A percentile compares a stretch with the other conserved stretches of the same genome.
Evolutionary conservation across 495 filamentous ascomycete genomes (phyloP).

Genomic region (Penicillium manginii): DNA sequence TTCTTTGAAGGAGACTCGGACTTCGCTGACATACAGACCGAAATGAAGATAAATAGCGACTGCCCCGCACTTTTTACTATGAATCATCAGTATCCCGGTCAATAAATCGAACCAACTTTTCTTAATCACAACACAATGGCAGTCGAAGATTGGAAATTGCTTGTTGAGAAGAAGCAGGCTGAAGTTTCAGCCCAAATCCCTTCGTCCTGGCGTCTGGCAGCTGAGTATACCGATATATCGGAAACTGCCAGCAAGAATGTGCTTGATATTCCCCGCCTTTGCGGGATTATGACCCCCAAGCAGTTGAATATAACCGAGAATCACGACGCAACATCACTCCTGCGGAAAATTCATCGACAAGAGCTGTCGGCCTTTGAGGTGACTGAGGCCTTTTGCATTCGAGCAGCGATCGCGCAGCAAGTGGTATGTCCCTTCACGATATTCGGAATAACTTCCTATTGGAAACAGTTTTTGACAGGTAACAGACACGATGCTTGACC

Average conservation of each 20-base stretch:
- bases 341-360: slow-evolving; percentile 10
- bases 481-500: slow-evolving; percentile 58
- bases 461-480: neutral
- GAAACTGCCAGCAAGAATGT: slow-evolving; percentile 23
- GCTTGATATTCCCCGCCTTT: slow-evolving; percentile 39
- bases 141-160: slow-evolving; percentile 24
- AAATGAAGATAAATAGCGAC: too few relatives aligned
- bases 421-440: slow-evolving; percentile 32
- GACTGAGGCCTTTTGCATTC: slow-evolving; percentile 57
- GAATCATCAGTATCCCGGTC: neutral
- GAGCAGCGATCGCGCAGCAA: slow-evolving; percentile 59
- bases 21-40: too few relatives aligned
- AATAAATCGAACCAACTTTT: neutral
- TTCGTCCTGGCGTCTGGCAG: slow-evolving; percentile 40
- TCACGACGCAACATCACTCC: slow-evolving; percentile 48
- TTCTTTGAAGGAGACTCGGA: too few relatives aligned
- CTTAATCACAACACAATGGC: slow-evolving; percentile 17
- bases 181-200: slow-evolving; percentile 48
- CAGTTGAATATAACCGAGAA: slow-evolving; percentile 61
- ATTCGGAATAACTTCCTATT: neutral
- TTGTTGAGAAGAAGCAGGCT: slow-evolving; percentile 38
- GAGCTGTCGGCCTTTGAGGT: slow-evolving; percentile 38
- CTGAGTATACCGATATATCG: slow-evolving; percentile 17
- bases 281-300: slow-evolving; percentile 48
- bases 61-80: too few relatives aligned